Evolutionary conservation across 2,329 filamentous ascomycete genomes (phyloP).

Genomic region (Nectriaceae sp.): DNA sequence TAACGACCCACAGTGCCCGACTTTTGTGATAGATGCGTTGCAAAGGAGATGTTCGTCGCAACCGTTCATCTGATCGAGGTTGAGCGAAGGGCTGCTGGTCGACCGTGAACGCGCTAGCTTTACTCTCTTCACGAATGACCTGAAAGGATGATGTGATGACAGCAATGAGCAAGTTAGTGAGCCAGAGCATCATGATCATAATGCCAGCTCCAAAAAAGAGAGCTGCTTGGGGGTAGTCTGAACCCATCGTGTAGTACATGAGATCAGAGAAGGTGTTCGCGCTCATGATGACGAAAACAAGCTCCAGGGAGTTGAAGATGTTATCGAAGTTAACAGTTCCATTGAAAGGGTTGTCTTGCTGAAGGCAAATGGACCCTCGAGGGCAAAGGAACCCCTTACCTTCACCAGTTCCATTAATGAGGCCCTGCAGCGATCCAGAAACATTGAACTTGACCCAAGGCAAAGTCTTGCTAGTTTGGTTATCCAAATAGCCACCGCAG

Average conservation of each 20-base stretch:
- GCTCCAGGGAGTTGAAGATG: constrained; percentile 84
- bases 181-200: constrained; percentile 93
- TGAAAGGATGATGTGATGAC: constrained; percentile 99
- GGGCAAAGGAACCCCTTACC: constrained; percentile 91
- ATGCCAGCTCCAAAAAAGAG: constrained; percentile 75
- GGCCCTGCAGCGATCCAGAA: constrained; percentile 44
- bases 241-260: constrained; percentile 90
- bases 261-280: constrained; percentile 95
- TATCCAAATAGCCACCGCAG: constrained; percentile 80
- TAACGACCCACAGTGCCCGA: constrained; percentile 72
- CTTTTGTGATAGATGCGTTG: constrained; percentile 77
- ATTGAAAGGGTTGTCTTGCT: constrained; percentile 77
- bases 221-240: constrained; percentile 84
- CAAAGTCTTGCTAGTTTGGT: constrained; percentile 53
- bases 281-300: constrained; percentile 98
- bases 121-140: constrained; percentile 95
- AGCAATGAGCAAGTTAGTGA: constrained; percentile 91
- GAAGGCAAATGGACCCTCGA: constrained; percentile 76
- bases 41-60: constrained; percentile 47
- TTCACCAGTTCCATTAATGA: constrained; percentile 50
- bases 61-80: constrained; percentile 39
- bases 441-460: constrained; percentile 65
- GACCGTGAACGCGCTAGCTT: constrained; percentile 86
- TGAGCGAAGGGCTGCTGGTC: constrained; percentile 56
- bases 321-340: constrained; percentile 94